These are phyloP conservation scores for Prunus mira DNA, from an alignment of 306 rosid species.

Conservation along the genomic window DNA sequence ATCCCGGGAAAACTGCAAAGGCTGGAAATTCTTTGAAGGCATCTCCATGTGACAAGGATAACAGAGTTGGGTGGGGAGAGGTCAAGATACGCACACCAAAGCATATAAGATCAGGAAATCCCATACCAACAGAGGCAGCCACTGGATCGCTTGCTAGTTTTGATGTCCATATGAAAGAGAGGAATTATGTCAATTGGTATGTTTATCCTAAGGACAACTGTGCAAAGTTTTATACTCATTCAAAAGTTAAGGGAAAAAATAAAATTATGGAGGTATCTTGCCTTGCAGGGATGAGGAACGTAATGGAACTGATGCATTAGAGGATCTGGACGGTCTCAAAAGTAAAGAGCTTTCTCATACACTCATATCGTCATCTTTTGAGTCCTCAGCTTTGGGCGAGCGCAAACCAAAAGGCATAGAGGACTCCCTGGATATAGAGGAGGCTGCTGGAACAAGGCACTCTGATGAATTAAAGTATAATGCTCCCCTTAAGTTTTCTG, in stretches of 20 bases:
- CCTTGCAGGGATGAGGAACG: conserved; percentile 47
- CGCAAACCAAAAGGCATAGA: conserved; percentile 27
- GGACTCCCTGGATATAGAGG: conserved; percentile 29
- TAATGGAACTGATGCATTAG: conserved; percentile 20
- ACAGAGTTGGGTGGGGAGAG: conserved; percentile 34
- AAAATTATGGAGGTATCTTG: conserved; percentile 6
- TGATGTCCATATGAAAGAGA: conserved; percentile 34
- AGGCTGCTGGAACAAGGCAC: conserved; percentile 27
- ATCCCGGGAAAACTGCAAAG: conserved; percentile 22
- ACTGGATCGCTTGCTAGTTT: conserved; percentile 23
- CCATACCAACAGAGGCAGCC: conserved; percentile 27
- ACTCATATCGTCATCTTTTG: neutral
- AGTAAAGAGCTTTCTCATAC: conserved; percentile 22
- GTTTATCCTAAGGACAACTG: conserved; percentile 20
- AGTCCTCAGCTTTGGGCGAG: conserved; percentile 23
- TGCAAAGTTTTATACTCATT: conserved; percentile 16
- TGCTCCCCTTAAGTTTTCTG: conserved; percentile 43
- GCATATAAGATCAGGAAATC: conserved; percentile 39
- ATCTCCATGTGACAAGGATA: conserved; percentile 31
- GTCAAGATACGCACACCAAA: conserved; percentile 29
- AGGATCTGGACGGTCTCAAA: conserved; percentile 21
- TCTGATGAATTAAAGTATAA: conserved; percentile 40
- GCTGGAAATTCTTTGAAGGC: conserved; percentile 27
- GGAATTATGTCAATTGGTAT: conserved; percentile 33
- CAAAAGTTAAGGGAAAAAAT: neutral